A percentile compares a stretch with the other conserved stretches of the same genome.
Evolutionary conservation across 768 basidiomycete genomes (phyloP).

Genomic region (Dendrothele bispora): DNA sequence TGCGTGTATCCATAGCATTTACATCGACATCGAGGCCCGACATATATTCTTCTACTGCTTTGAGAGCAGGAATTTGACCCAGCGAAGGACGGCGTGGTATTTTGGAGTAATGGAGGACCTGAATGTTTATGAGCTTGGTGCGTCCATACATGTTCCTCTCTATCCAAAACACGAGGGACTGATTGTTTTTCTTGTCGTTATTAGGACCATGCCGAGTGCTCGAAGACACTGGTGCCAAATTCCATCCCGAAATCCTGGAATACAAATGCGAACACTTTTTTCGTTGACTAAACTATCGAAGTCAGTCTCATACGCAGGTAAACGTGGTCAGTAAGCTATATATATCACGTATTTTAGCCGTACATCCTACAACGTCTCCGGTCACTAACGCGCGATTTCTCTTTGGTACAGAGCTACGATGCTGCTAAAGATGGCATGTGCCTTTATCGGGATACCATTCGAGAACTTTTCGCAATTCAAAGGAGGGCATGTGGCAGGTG

Average conservation of each 20-base stretch:
- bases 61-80: constrained; percentile 65
- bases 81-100: constrained; percentile 59
- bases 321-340: constrained; percentile 35
- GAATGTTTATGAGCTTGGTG: constrained; percentile 38
- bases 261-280: constrained; percentile 42
- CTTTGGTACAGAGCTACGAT: constrained; percentile 53
- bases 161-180: constrained; percentile 13
- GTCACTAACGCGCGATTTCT: too few species aligned
- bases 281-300: constrained; percentile 41
- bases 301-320: constrained; percentile 43
- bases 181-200: constrained; percentile 38
- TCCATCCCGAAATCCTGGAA: constrained; percentile 51
- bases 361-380: background rate
- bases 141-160: too few species aligned
- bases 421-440: constrained; percentile 53
- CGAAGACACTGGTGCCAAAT: constrained; percentile 35
- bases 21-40: constrained; percentile 62
- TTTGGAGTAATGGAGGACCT: constrained; percentile 48
- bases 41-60: constrained; percentile 81
- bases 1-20: constrained; percentile 66
- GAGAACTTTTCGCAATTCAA: constrained; percentile 53
- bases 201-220: constrained; percentile 56
- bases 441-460: constrained; percentile 56
- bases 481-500: constrained; percentile 63
- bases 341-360: background rate